Conservation (phyloP, 2,329 filamentous ascomycete species). For the Boeremia exigua region DNA sequence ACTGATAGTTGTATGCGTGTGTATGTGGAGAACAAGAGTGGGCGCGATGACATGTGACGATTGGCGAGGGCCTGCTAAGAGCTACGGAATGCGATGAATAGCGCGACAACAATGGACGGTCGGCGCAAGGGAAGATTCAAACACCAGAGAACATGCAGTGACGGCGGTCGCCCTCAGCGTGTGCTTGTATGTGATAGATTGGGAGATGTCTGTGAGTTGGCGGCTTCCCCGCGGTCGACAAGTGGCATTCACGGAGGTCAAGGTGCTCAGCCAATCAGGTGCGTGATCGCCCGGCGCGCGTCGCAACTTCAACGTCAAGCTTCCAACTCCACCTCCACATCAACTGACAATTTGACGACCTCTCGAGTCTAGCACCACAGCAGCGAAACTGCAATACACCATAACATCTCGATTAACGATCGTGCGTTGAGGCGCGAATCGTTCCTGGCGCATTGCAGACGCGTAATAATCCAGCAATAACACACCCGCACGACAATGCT, state of each 20-base stretch:
- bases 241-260: constrained; percentile 25
- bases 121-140: neutral
- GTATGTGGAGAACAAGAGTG: neutral
- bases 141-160: neutral
- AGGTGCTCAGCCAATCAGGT: constrained; percentile 10
- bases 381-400: neutral
- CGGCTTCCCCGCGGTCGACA: constrained; percentile 15
- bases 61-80: neutral
- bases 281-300: constrained; percentile 5
- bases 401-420: neutral
- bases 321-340: neutral
- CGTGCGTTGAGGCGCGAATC: neutral
- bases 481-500: constrained; percentile 33
- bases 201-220: neutral
- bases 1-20: neutral
- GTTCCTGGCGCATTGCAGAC: neutral
- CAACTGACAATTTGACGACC: neutral
- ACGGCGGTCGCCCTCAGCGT: neutral
- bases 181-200: neutral
- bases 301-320: neutral
- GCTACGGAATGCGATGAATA: neutral
- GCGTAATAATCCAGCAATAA: too few species aligned
- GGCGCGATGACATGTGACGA: neutral
- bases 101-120: neutral
- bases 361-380: neutral